Conservation (phyloP, 352 stramenopile genomes). For the Elongisporangium prolatum region DNA sequence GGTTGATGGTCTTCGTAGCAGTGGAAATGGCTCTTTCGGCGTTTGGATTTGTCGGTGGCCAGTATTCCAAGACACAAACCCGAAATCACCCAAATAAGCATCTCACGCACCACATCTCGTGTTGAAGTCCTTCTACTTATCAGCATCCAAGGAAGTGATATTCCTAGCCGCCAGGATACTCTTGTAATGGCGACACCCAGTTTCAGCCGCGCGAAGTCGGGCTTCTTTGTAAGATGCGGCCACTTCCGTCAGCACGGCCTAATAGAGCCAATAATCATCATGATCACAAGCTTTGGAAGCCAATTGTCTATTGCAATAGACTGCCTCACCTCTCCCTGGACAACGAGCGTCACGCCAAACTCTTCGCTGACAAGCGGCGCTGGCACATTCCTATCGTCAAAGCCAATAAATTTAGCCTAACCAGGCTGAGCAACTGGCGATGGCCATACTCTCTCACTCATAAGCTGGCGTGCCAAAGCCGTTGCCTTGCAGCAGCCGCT, state of each 20-base stretch:
- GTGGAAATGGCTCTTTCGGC: too few relatives aligned
- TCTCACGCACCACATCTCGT: not conserved
- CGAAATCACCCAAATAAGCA: not conserved
- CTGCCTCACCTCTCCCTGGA: not conserved
- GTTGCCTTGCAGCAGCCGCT: slow-evolving; percentile 63
- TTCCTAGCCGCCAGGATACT: slow-evolving; percentile 11
- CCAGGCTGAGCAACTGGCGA: too few relatives aligned
- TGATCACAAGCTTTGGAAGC: too few relatives aligned
- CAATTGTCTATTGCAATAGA: not conserved
- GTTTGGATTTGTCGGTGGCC: too few relatives aligned
- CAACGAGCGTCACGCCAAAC: not conserved
- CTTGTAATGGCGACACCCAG: slow-evolving; percentile 44
- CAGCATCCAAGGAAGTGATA: not conserved
- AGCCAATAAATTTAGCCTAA: too few relatives aligned
- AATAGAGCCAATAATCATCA: not conserved
- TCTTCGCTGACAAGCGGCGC: slow-evolving; percentile 1
- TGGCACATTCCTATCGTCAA: slow-evolving; percentile 3
- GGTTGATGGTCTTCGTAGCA: not conserved
- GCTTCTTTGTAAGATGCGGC: slow-evolving; percentile 60
- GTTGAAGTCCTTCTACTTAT: not conserved
- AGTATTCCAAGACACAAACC: too few relatives aligned
- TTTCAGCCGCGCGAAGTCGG: slow-evolving; percentile 43
- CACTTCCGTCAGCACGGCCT: slow-evolving; percentile 41
- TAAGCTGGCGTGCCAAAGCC: slow-evolving; percentile 59
- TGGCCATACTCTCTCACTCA: slow-evolving; percentile 37